Evolutionary conservation across 495 filamentous ascomycete genomes (phyloP).

Genomic region (Aspergillus mulundensis): DNA sequence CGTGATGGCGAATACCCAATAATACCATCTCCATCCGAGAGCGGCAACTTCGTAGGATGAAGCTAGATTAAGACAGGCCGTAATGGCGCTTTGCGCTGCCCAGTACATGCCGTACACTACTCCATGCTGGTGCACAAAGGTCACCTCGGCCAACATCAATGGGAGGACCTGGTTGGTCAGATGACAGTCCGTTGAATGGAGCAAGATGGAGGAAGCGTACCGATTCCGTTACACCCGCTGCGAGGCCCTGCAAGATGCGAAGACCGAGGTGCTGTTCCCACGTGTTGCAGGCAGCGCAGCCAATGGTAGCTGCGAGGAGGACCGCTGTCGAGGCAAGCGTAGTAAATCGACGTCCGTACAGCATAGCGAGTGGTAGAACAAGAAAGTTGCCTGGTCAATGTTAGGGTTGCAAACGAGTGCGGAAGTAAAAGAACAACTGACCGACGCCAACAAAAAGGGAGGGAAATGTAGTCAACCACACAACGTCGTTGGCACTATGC

Average conservation of each 20-base stretch:
- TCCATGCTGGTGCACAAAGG: conserved; percentile 32
- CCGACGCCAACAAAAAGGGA: conserved; percentile 32
- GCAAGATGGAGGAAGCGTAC: conserved; percentile 13
- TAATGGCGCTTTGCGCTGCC: conserved; percentile 32
- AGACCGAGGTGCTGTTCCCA: conserved; percentile 30
- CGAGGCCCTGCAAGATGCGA: conserved; percentile 31
- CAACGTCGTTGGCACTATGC: conserved; percentile 23
- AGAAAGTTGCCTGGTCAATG: conserved; percentile 27
- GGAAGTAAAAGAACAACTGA: not conserved
- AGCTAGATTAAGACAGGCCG: conserved; percentile 27
- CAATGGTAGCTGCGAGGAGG: conserved; percentile 24
- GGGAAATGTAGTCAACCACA: conserved; percentile 32
- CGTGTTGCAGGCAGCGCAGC: conserved; percentile 25
- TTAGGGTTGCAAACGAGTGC: not conserved
- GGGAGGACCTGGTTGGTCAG: conserved; percentile 25
- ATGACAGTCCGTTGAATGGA: not conserved
- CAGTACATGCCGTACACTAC: conserved; percentile 30
- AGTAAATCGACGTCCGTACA: conserved; percentile 26
- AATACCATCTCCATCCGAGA: conserved; percentile 37
- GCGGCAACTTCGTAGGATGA: conserved; percentile 30
- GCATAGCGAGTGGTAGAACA: conserved; percentile 29
- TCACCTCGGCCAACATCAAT: conserved; percentile 31
- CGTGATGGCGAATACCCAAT: conserved; percentile 33
- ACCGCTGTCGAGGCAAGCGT: conserved; percentile 22
- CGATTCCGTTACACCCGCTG: conserved; percentile 34